These are phyloP conservation scores for Boletus vinaceobasis DNA, from an alignment of 768 basidiomycete species.

Conservation along the genomic window DNA sequence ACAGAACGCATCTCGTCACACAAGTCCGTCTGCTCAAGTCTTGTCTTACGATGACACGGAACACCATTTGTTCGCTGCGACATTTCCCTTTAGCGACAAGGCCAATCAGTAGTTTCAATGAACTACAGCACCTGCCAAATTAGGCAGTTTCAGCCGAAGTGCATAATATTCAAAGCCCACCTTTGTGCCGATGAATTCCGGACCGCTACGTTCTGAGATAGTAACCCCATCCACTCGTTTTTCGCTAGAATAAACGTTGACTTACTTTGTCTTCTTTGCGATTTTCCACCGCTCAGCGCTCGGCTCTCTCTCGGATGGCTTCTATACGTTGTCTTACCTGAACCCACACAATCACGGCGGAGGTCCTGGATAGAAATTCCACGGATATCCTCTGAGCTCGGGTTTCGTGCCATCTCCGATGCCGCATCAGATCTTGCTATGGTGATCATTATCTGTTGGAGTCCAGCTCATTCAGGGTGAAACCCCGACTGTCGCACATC, in stretches of 20 bases:
- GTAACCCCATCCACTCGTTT: neutral
- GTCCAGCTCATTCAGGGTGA: neutral
- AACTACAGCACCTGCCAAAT: neutral
- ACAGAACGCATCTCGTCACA: neutral
- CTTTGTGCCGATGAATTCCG: neutral
- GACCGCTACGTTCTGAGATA: neutral
- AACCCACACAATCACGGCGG: conserved; percentile 4
- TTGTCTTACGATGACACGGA: neutral
- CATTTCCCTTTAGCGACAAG: neutral
- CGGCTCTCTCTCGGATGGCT: neutral
- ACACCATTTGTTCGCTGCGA: neutral
- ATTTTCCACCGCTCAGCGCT: conserved; percentile 1
- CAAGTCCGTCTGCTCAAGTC: neutral
- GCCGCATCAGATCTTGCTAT: neutral
- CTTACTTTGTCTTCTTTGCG: conserved; percentile 1
- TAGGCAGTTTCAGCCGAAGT: neutral
- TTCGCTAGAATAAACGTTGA: neutral
- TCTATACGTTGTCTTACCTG: conserved; percentile 14
- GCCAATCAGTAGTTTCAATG: neutral
- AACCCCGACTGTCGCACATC: conserved; percentile 16
- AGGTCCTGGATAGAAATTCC: conserved; percentile 7
- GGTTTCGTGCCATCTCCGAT: conserved; percentile 20
- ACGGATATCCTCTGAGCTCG: conserved; percentile 10
- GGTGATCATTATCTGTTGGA: neutral
- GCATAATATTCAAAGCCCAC: neutral